Percentiles rank a stretch among this genome's conserved stretches.
Evolutionary conservation across 1,284 basidiomycete genomes (phyloP).

Genomic region (Ganoderma lingzhi): DNA sequence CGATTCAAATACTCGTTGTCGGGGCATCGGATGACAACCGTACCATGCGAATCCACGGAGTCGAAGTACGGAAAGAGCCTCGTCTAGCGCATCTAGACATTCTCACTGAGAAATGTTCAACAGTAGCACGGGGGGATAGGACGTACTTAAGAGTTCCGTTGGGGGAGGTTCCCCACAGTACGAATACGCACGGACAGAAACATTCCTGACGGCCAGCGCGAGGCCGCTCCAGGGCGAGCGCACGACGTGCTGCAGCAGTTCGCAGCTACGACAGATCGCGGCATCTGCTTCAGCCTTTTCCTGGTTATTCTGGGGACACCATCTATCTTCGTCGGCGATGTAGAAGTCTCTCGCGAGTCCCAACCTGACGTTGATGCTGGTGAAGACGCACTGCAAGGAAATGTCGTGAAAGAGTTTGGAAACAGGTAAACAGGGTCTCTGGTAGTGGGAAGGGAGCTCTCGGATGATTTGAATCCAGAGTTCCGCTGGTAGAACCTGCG

Average conservation of each 20-base stretch:
- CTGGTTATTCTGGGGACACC: background rate
- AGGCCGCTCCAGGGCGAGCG: background rate
- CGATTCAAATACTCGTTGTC: background rate
- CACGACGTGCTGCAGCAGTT: background rate
- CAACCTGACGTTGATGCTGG: slow-evolving; percentile 2
- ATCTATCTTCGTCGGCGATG: background rate
- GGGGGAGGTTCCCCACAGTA: background rate
- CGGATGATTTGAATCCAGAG: background rate
- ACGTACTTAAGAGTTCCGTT: background rate
- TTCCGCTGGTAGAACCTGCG: background rate
- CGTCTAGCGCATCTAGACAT: background rate
- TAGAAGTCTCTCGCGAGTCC: background rate
- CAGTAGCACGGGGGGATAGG: background rate
- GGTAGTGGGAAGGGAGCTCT: background rate
- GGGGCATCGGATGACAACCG: background rate
- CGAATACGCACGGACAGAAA: background rate
- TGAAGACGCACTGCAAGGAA: slow-evolving; percentile 4
- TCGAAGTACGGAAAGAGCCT: background rate
- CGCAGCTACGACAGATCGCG: background rate
- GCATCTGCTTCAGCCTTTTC: background rate
- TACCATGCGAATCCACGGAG: background rate
- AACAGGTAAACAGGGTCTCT: slow-evolving; percentile 9
- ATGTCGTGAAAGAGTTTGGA: slow-evolving; percentile 7
- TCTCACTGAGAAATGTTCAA: background rate
- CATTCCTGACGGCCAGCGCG: background rate